phyloP scores from a whole-genome alignment of 2,329 filamentous ascomycete genomes.

The Fusarium beomiforme region DNA sequence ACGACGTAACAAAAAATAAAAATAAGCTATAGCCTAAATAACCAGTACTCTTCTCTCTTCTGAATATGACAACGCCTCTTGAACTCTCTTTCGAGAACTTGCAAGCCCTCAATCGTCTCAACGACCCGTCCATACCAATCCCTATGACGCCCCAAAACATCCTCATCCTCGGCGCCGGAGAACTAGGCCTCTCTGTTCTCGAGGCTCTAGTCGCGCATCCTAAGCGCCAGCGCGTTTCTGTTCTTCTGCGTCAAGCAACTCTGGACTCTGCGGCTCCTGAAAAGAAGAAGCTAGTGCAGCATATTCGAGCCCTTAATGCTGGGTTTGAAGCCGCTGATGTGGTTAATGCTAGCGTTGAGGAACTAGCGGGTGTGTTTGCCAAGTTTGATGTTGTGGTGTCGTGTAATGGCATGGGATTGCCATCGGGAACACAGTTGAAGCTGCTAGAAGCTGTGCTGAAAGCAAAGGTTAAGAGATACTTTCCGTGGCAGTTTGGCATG shows the following conservation, averaged over 20 bases:
- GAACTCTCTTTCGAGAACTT: slow-evolving; percentile 42
- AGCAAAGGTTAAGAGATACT: slow-evolving; percentile 61
- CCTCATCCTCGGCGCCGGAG: slow-evolving; percentile 73
- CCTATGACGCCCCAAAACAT: slow-evolving; percentile 48
- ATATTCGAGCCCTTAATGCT: slow-evolving; percentile 52
- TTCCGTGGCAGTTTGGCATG: slow-evolving; percentile 80
- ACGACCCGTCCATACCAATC: slow-evolving; percentile 21
- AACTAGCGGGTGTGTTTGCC: slow-evolving; percentile 55
- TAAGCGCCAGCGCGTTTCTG: slow-evolving; percentile 53
- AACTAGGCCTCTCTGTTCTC: slow-evolving; percentile 69
- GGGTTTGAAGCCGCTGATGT: slow-evolving; percentile 57
- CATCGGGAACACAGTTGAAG: slow-evolving; percentile 66
- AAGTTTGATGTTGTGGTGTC: slow-evolving; percentile 65
- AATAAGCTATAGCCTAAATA: slow-evolving; percentile 33
- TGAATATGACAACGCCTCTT: slow-evolving; percentile 36
- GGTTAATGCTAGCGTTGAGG: slow-evolving; percentile 47
- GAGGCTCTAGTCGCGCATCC: slow-evolving; percentile 60
- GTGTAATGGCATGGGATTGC: slow-evolving; percentile 69
- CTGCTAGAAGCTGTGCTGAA: slow-evolving; percentile 64
- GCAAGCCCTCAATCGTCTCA: slow-evolving; percentile 38
- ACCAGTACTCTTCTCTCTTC: not conserved
- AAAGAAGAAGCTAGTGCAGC: slow-evolving; percentile 49
- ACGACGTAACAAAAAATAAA: slow-evolving; percentile 4
- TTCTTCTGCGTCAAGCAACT: slow-evolving; percentile 63
- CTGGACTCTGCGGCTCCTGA: slow-evolving; percentile 51